These are phyloP conservation scores for Fusarium sp. DNA, from an alignment of 2,329 filamentous ascomycete genomes.

Conservation along the genomic window DNA sequence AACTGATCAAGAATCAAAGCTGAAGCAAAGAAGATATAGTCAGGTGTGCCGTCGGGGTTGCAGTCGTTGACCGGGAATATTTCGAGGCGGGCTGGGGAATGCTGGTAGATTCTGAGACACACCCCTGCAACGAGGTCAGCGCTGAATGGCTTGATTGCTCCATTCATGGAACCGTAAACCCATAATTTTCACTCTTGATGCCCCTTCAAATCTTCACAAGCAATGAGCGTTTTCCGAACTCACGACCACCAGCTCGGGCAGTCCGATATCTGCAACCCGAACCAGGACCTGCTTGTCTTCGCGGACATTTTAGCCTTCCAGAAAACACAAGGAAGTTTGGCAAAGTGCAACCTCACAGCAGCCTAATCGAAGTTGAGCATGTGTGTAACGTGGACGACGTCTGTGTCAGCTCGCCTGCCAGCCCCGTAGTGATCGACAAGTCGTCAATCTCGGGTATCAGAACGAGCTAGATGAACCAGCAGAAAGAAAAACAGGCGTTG, in stretches of 20 bases:
- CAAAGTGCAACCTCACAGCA: conserved; percentile 18
- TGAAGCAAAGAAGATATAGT: conserved; percentile 24
- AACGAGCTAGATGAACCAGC: conserved; percentile 22
- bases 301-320: conserved; percentile 29
- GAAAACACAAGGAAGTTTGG: conserved; percentile 22
- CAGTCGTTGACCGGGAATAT: conserved; percentile 28
- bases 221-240: conserved; percentile 22
- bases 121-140: conserved; percentile 24
- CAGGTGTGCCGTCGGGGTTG: conserved; percentile 39
- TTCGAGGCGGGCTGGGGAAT: conserved; percentile 41
- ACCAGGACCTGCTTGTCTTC: conserved; percentile 16
- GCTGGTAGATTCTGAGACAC: conserved; percentile 42
- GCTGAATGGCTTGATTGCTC: conserved; percentile 19
- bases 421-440: conserved; percentile 40
- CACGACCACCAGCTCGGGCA: conserved; percentile 17
- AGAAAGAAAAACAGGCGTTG: conserved; percentile 12
- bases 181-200: conserved; percentile 21
- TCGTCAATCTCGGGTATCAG: conserved; percentile 45
- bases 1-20: conserved; percentile 18
- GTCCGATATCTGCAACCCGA: conserved; percentile 25
- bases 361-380: conserved; percentile 27
- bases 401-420: conserved; percentile 26
- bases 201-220: conserved; percentile 39
- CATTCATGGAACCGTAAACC: conserved; percentile 19
- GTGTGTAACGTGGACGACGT: conserved; percentile 28